Conservation (phyloP, 495 filamentous ascomycete genomes). For the Aspergillus bridgeri region DNA sequence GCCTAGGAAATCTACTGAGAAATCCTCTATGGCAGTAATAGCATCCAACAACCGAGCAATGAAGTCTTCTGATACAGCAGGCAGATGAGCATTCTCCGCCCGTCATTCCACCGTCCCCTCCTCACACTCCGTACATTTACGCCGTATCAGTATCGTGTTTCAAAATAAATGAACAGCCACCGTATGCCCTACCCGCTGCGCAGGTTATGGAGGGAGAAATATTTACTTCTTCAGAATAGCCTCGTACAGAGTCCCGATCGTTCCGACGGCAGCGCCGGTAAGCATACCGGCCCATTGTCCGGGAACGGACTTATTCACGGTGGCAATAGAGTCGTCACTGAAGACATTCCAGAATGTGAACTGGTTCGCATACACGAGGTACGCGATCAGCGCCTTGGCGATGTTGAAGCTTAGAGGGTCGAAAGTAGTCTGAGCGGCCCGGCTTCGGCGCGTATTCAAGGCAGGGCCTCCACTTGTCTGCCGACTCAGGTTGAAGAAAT, state of each 20-base stretch:
- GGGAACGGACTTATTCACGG: slow-evolving; percentile 63
- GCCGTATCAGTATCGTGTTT: not conserved
- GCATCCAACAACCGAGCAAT: not conserved
- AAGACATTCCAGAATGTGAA: slow-evolving; percentile 63
- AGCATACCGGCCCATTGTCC: slow-evolving; percentile 69
- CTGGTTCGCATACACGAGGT: slow-evolving; percentile 71
- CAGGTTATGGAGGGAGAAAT: not conserved
- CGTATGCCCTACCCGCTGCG: not conserved
- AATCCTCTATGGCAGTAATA: not conserved
- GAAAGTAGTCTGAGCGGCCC: slow-evolving; percentile 46
- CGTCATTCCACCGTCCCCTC: not conserved
- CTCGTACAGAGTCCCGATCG: slow-evolving; percentile 73
- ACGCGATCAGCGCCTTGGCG: slow-evolving; percentile 74
- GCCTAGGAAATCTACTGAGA: not conserved
- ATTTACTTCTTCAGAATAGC: slow-evolving; percentile 71
- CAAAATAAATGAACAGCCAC: not conserved
- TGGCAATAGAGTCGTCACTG: slow-evolving; percentile 51
- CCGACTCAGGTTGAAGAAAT: slow-evolving; percentile 80
- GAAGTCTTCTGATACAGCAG: not conserved
- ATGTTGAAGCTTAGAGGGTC: slow-evolving; percentile 90
- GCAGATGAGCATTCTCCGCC: not conserved
- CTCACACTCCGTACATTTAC: not conserved
- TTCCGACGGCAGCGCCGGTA: slow-evolving; percentile 67
- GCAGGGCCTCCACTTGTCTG: slow-evolving; percentile 32
- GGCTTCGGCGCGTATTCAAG: slow-evolving; percentile 23